Evolutionary conservation across 2,329 filamentous ascomycete genomes (phyloP).

Genomic region (Microdochium bolleyi): DNA sequence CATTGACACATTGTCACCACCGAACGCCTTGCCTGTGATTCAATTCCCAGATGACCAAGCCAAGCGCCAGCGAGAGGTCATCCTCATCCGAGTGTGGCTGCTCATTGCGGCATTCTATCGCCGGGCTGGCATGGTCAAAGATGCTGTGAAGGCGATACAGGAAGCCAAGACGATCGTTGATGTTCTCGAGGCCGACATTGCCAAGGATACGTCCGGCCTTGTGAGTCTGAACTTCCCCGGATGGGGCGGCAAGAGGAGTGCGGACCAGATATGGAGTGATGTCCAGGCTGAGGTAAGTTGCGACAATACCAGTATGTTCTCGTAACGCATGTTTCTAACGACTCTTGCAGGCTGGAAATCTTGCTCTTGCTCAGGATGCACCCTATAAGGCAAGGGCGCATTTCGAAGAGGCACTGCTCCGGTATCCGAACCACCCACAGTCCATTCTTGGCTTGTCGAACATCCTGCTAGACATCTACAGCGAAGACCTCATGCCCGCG

Average conservation of each 20-base stretch:
- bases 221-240: constrained; percentile 54
- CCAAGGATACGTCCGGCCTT: constrained; percentile 53
- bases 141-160: constrained; percentile 68
- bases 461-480: constrained; percentile 81
- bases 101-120: constrained; percentile 85
- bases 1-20: constrained; percentile 33
- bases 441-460: constrained; percentile 79
- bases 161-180: constrained; percentile 76
- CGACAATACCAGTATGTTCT: background rate
- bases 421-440: constrained; percentile 69
- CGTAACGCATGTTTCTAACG: constrained; percentile 1
- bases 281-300: constrained; percentile 67
- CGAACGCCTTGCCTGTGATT: constrained; percentile 40
- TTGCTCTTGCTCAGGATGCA: constrained; percentile 52
- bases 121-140: constrained; percentile 69
- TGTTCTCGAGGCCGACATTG: constrained; percentile 59
- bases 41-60: constrained; percentile 48
- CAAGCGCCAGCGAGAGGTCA: constrained; percentile 37
- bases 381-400: constrained; percentile 64
- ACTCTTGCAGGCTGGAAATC: constrained; percentile 51
- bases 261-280: constrained; percentile 80
- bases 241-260: constrained; percentile 75
- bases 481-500: constrained; percentile 54
- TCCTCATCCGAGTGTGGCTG: constrained; percentile 77
- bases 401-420: constrained; percentile 76